phyloP scores from a whole-genome alignment of 768 basidiomycete genomes.

The Collybia sordida region DNA sequence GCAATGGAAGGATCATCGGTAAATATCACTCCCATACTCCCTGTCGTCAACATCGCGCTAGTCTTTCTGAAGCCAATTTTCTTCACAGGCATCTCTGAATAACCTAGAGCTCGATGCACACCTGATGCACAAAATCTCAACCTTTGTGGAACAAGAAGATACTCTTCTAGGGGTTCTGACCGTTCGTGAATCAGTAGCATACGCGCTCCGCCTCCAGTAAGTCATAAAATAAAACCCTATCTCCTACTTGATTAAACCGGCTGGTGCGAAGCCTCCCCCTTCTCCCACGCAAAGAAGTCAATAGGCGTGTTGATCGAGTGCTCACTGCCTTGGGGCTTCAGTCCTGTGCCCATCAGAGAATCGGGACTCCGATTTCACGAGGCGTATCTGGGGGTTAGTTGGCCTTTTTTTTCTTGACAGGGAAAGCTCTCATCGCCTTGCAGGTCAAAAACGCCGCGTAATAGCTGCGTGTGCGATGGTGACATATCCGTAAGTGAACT shows the following conservation, averaged over 20 bases:
- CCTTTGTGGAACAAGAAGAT: conserved; percentile 63
- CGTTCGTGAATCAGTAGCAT: conserved; percentile 53
- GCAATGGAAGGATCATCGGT: conserved; percentile 28
- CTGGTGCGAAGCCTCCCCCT: conserved; percentile 30
- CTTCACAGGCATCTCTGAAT: conserved; percentile 31
- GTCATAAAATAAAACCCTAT: conserved; percentile 11
- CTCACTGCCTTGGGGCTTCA: conserved; percentile 47
- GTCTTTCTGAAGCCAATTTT: not conserved
- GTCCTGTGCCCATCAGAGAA: conserved; percentile 45
- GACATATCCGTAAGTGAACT: conserved; percentile 43
- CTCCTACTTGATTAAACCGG: not conserved
- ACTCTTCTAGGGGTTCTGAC: conserved; percentile 58
- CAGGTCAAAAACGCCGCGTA: conserved; percentile 62
- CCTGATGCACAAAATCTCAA: conserved; percentile 39
- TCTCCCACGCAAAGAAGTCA: conserved; percentile 33
- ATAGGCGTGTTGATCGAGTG: conserved; percentile 40
- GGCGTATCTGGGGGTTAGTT: conserved; percentile 56
- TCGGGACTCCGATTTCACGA: conserved; percentile 57
- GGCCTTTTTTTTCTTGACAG: not conserved
- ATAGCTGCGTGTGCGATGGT: conserved; percentile 62
- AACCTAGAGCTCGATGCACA: conserved; percentile 21
- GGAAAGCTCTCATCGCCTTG: not conserved
- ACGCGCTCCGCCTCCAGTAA: conserved; percentile 49
- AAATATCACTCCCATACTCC: conserved; percentile 6
- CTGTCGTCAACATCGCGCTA: not conserved